Evolutionary conservation across 78 protist species (phyloP).

Genomic region (Planoprotostelium fungivorum): DNA sequence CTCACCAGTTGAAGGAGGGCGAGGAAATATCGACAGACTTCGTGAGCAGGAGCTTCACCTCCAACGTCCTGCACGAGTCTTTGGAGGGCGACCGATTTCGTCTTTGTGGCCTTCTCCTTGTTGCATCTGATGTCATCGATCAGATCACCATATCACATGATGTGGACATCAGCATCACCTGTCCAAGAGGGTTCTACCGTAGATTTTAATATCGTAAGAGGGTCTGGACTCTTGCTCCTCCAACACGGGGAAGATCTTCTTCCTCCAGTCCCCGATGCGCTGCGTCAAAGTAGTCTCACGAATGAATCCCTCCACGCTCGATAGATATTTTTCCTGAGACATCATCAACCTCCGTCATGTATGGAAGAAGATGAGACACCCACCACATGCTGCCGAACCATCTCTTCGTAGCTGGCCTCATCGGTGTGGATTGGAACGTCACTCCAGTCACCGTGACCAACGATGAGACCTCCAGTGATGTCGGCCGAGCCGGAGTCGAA

Average conservation of each 20-base stretch:
- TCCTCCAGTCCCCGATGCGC: slow-evolving; percentile 46
- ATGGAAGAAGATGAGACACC: not conserved
- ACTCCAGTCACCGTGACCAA: not conserved
- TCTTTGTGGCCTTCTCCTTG: not conserved
- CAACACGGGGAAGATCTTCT: slow-evolving; percentile 20
- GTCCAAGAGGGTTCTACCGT: slow-evolving; percentile 17
- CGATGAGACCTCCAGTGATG: not conserved
- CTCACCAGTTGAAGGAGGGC: not conserved
- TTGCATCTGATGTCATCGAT: not conserved
- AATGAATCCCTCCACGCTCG: slow-evolving; percentile 21
- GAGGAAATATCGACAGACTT: not conserved
- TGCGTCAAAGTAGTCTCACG: slow-evolving; percentile 24
- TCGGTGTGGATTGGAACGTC: not conserved
- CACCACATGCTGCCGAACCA: not conserved
- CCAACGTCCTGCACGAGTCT: not conserved
- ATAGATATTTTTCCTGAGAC: slow-evolving; percentile 12
- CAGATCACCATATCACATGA: not conserved
- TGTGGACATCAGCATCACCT: not conserved
- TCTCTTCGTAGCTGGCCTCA: not conserved
- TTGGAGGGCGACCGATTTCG: not conserved
- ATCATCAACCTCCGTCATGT: not conserved
- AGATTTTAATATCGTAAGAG: slow-evolving; percentile 20
- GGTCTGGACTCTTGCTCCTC: slow-evolving; percentile 34
- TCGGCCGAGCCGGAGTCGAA: not conserved
- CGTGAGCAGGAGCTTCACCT: not conserved